A percentile compares a stretch with the other conserved stretches of the same genome.
Evolutionary conservation across 768 basidiomycete species (phyloP).

Genomic region (Erythrobasidium yunnanense): DNA sequence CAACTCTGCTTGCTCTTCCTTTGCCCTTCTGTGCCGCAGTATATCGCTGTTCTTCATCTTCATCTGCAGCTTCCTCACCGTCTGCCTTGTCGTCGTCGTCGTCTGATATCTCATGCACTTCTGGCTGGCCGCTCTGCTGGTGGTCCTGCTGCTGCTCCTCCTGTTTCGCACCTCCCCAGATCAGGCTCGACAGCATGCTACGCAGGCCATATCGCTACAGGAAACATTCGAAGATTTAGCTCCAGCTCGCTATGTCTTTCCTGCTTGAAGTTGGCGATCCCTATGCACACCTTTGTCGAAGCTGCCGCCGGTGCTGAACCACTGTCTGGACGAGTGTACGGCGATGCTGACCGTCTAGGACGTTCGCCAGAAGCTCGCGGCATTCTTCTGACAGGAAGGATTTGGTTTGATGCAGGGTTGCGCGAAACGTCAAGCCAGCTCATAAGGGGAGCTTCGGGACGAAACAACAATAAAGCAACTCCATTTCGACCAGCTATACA

Average conservation of each 20-base stretch:
- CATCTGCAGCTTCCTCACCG: not conserved
- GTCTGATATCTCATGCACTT: constrained; percentile 11
- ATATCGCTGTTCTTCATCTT: not conserved
- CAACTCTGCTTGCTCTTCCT: not conserved
- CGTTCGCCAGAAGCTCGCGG: not conserved
- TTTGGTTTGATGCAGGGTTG: too few species aligned
- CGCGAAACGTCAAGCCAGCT: not conserved
- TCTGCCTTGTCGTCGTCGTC: constrained; percentile 5
- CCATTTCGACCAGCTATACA: not conserved
- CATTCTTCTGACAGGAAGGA: not conserved
- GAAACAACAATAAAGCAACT: not conserved
- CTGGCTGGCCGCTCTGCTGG: not conserved
- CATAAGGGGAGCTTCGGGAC: not conserved
- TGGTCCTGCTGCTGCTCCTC: not conserved
- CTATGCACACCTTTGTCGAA: too few species aligned
- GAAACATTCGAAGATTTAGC: not conserved
- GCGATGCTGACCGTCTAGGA: not conserved
- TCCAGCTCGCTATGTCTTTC: not conserved
- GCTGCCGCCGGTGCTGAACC: too few species aligned
- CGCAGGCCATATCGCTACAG: constrained; percentile 17
- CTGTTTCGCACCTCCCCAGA: constrained; percentile 4
- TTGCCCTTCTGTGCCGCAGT: constrained; percentile 23
- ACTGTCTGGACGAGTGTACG: not conserved
- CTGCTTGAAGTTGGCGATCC: too few species aligned
- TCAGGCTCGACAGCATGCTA: constrained; percentile 18